A percentile compares a stretch with the other conserved stretches of the same genome.
Conservation (phyloP, 148 eudicot genomes). For the Chenopodium suecicum region DNA sequence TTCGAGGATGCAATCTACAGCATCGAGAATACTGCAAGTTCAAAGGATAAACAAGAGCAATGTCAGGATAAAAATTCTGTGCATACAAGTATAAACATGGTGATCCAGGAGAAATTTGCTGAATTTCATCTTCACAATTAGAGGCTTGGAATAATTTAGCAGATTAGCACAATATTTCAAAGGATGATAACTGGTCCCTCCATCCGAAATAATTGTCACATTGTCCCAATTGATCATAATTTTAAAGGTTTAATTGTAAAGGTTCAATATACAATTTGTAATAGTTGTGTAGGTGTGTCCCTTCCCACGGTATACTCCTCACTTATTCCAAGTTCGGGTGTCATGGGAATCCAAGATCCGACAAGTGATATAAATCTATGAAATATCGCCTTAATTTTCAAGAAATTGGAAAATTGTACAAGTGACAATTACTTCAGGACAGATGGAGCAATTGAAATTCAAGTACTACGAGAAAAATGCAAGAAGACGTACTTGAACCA, state of each 20-base stretch:
- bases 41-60: conserved; percentile 16
- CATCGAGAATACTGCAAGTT: conserved; percentile 60
- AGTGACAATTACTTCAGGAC: not conserved
- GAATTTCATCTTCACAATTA: not conserved
- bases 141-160: not conserved
- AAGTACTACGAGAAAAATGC: conserved; percentile 6
- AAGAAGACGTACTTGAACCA: conserved; percentile 41
- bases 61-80: conserved; percentile 3
- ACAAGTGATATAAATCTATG: no score
- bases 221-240: not conserved
- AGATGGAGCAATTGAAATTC: not conserved
- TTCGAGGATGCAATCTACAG: conserved; percentile 80
- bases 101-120: not conserved
- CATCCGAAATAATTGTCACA: not conserved
- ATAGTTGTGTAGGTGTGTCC: not conserved
- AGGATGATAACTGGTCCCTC: not conserved
- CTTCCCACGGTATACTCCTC: not conserved
- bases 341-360: no score
- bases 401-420: not conserved
- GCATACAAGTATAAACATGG: not conserved
- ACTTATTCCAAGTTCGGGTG: no score
- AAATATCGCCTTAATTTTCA: no score
- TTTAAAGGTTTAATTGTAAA: not conserved
- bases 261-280: not conserved
- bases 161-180: not conserved